A percentile compares a stretch with the other conserved stretches of the same genome.
Conservation (phyloP, 257 asterid genomes). For the Osmanthus fragrans region DNA sequence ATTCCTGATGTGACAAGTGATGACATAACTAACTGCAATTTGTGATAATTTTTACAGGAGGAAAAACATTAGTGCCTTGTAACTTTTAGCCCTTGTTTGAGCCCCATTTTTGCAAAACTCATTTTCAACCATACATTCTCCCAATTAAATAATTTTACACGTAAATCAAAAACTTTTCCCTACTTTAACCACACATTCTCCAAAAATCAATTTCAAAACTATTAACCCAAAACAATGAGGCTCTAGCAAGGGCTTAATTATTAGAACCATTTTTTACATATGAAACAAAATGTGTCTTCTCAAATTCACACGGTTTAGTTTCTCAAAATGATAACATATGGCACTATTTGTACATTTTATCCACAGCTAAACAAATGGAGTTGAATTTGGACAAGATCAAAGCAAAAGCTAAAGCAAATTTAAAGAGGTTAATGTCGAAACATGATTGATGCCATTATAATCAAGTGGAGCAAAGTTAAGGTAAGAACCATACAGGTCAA, state of each 20-base stretch:
- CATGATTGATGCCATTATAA: constrained; percentile 16
- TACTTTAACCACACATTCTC: no score
- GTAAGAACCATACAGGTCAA: constrained; percentile 72
- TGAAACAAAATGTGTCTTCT: neutral
- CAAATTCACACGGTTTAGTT: neutral
- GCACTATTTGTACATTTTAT: neutral
- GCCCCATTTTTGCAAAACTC: no score
- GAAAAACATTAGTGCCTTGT: no score
- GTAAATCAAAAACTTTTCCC: no score
- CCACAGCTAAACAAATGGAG: neutral
- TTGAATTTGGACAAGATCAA: neutral
- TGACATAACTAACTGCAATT: neutral
- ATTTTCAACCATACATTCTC: no score
- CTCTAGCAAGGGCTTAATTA: no score
- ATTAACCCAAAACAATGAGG: no score
- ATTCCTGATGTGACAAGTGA: neutral
- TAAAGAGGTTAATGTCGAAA: neutral
- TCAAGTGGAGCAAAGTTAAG: constrained; percentile 11
- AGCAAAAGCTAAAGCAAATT: neutral
- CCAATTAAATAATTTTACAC: no score
- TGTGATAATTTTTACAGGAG: neutral
- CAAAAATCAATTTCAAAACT: no score
- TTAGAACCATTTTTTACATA: neutral
- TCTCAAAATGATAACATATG: neutral
- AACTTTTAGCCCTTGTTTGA: no score